Evolutionary conservation across 768 basidiomycete species (phyloP).

Genomic region (Rhizopogon vulgaris): DNA sequence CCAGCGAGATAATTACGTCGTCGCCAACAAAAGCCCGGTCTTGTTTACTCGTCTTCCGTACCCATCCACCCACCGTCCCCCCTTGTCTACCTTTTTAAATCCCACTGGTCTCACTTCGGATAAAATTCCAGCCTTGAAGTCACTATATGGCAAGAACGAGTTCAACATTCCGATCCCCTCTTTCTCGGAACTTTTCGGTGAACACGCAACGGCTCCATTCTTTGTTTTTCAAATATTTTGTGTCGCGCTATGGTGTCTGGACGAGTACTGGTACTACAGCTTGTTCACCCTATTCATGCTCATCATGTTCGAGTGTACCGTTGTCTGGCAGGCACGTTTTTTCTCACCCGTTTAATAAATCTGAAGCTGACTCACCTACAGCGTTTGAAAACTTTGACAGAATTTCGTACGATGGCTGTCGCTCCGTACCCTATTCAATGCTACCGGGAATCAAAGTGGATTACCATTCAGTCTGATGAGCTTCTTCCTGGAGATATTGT

Average conservation of each 20-base stretch:
- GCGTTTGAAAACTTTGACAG: slow-evolving; percentile 89
- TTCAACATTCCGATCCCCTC: slow-evolving; percentile 97
- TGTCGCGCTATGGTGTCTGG: slow-evolving; percentile 93
- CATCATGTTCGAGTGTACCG: slow-evolving; percentile 96
- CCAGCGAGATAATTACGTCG: slow-evolving; percentile 88
- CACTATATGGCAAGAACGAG: slow-evolving; percentile 86
- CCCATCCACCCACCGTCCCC: slow-evolving; percentile 68
- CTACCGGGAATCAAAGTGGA: slow-evolving; percentile 78
- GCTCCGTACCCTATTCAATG: slow-evolving; percentile 83
- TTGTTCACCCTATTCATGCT: slow-evolving; percentile 99
- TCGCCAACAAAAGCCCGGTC: slow-evolving; percentile 47
- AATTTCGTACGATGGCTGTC: slow-evolving; percentile 96
- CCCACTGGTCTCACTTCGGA: slow-evolving; percentile 49
- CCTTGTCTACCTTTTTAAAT: slow-evolving; percentile 57
- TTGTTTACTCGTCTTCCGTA: slow-evolving; percentile 82
- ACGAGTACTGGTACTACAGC: slow-evolving; percentile 99
- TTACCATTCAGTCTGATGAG: slow-evolving; percentile 73
- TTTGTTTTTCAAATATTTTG: slow-evolving; percentile 99
- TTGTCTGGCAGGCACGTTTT: slow-evolving; percentile 86
- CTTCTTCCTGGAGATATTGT: slow-evolving; percentile 91
- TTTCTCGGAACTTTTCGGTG: slow-evolving; percentile 84
- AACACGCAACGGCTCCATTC: slow-evolving; percentile 98
- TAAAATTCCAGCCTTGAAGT: slow-evolving; percentile 44
- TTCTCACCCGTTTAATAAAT: not conserved
- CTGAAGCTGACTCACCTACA: slow-evolving; percentile 25